Evolutionary conservation across 108 stramenopile species (phyloP).

Genomic region (Cyclotella cryptica): DNA sequence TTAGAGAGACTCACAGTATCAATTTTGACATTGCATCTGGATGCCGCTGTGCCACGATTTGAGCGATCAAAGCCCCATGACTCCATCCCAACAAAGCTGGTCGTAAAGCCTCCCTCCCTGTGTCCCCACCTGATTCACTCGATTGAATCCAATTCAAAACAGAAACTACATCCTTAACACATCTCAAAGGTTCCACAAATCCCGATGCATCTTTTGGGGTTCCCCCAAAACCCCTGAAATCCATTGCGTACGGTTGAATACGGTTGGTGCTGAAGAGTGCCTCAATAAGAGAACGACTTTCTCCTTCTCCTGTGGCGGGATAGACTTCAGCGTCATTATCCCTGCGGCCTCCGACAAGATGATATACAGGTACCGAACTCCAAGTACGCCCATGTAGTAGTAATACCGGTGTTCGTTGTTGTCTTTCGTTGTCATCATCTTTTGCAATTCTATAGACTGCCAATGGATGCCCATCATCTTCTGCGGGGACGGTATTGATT

Average conservation of each 20-base stretch:
- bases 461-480: slow-evolving; percentile 73
- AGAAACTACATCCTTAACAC: slow-evolving; percentile 77
- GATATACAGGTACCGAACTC: slow-evolving; percentile 90
- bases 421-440: background rate
- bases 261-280: slow-evolving; percentile 56
- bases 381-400: slow-evolving; percentile 89
- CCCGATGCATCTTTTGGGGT: slow-evolving; percentile 72
- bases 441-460: slow-evolving; percentile 75
- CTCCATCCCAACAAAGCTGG: slow-evolving; percentile 82
- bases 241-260: slow-evolving; percentile 86
- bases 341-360: slow-evolving; percentile 50
- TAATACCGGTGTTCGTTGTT: slow-evolving; percentile 60
- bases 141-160: slow-evolving; percentile 78
- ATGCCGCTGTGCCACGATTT: slow-evolving; percentile 75
- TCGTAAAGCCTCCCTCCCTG: background rate
- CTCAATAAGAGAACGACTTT: slow-evolving; percentile 65
- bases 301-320: background rate
- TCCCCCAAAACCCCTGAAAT: slow-evolving; percentile 92
- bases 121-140: slow-evolving; percentile 9
- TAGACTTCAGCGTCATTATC: background rate
- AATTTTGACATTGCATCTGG: slow-evolving; percentile 63
- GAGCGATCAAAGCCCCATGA: slow-evolving; percentile 89
- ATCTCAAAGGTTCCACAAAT: slow-evolving; percentile 73
- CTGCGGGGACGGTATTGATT: slow-evolving; percentile 69
- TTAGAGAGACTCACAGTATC: slow-evolving; percentile 54